Evolutionary conservation across 768 basidiomycete species (phyloP).

Genomic region (Ephemerocybe angulata): DNA sequence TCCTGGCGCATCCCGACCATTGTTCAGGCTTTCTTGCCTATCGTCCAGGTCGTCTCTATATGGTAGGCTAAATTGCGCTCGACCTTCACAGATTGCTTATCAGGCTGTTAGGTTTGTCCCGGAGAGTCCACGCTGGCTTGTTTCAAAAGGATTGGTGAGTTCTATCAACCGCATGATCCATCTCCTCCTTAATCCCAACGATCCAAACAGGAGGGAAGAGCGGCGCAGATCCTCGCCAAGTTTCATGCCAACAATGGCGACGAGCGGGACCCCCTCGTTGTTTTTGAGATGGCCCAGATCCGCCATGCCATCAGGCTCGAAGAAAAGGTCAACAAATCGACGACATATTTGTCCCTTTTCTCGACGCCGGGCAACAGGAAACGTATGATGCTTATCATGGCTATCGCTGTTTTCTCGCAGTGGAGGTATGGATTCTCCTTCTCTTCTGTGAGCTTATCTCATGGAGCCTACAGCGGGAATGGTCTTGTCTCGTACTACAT

Average conservation of each 20-base stretch:
- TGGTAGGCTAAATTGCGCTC: slow-evolving; percentile 35
- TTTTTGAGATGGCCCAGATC: slow-evolving; percentile 63
- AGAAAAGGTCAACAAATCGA: slow-evolving; percentile 45
- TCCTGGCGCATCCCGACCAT: slow-evolving; percentile 66
- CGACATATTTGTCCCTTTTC: slow-evolving; percentile 52
- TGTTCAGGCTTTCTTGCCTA: slow-evolving; percentile 55
- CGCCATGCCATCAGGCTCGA: slow-evolving; percentile 64
- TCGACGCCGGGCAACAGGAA: slow-evolving; percentile 63
- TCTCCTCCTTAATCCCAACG: not conserved
- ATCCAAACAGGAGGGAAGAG: slow-evolving; percentile 47
- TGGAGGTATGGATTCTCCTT: slow-evolving; percentile 49
- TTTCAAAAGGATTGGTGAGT: slow-evolving; percentile 55
- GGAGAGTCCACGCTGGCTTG: slow-evolving; percentile 65
- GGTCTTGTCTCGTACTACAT: slow-evolving; percentile 75
- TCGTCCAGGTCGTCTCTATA: slow-evolving; percentile 51
- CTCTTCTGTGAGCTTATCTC: slow-evolving; percentile 4
- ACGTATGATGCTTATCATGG: slow-evolving; percentile 65
- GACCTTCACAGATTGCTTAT: not conserved
- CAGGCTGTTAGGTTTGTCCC: slow-evolving; percentile 51
- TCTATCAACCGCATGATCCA: not conserved
- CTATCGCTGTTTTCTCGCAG: slow-evolving; percentile 67
- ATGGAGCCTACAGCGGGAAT: slow-evolving; percentile 44
- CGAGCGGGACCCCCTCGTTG: slow-evolving; percentile 55
- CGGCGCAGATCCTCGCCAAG: slow-evolving; percentile 57
- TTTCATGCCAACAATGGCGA: slow-evolving; percentile 67